Percentiles rank a stretch among this genome's conserved stretches.
These are phyloP conservation scores for Boletus subcaerulescens DNA, from an alignment of 768 basidiomycete genomes.

Conservation along the genomic window DNA sequence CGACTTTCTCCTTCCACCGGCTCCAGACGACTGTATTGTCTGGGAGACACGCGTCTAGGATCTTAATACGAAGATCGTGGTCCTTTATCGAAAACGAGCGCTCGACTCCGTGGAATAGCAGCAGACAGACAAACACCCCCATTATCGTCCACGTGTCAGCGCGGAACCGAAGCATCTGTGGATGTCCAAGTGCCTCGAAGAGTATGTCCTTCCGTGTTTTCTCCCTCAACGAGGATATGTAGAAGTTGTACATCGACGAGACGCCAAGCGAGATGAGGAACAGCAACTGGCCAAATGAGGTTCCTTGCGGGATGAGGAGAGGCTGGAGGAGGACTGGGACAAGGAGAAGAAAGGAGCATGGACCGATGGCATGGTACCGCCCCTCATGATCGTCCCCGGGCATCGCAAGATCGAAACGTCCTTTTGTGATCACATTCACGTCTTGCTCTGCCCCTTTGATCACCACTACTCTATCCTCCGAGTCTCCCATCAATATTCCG, in stretches of 20 bases:
- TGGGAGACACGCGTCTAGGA: not conserved
- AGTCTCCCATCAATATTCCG: constrained; percentile 23
- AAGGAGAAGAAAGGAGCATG: constrained; percentile 25
- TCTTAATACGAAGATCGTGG: not conserved
- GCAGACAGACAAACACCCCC: not conserved
- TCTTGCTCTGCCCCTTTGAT: constrained; percentile 26
- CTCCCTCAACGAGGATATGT: constrained; percentile 31
- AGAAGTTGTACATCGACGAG: constrained; percentile 34
- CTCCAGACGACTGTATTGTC: not conserved
- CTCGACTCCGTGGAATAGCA: not conserved
- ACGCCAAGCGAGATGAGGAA: constrained; percentile 28
- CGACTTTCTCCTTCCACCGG: not conserved
- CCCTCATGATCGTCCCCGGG: too few species aligned
- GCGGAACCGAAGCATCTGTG: constrained; percentile 4
- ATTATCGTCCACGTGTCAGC: constrained; percentile 15
- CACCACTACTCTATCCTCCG: constrained; percentile 21
- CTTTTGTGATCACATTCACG: constrained; percentile 30
- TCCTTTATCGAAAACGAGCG: not conserved
- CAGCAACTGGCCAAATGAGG: constrained; percentile 34
- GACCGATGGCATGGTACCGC: constrained; percentile 15
- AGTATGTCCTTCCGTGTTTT: constrained; percentile 20
- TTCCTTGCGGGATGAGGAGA: constrained; percentile 30
- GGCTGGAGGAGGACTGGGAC: constrained; percentile 31
- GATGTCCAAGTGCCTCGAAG: constrained; percentile 8
- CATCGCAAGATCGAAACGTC: constrained; percentile 22